These are phyloP conservation scores for Catenaria anguillulae DNA, from an alignment of 371 early-diverging fungal genomes.

Conservation along the genomic window DNA sequence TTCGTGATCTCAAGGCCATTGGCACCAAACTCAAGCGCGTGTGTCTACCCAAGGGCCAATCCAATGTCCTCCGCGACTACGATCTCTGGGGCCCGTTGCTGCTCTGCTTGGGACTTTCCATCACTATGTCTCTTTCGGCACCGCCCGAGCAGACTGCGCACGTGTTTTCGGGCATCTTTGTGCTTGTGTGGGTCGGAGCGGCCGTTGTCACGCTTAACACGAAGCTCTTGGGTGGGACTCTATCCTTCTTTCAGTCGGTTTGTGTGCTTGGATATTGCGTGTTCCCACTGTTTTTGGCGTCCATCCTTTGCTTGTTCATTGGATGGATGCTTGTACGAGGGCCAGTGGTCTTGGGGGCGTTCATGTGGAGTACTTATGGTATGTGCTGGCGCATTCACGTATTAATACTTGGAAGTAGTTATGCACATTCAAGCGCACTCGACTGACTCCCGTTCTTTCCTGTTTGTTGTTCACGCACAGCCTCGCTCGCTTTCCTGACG, in stretches of 20 bases:
- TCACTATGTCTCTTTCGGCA: constrained; percentile 39
- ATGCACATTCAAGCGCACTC: background rate
- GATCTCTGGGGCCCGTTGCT: constrained; percentile 92
- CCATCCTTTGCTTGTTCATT: constrained; percentile 51
- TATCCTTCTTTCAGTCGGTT: constrained; percentile 86
- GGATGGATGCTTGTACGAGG: constrained; percentile 46
- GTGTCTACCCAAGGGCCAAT: constrained; percentile 44
- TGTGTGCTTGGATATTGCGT: constrained; percentile 91
- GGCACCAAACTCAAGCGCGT: constrained; percentile 56
- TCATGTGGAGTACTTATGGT: constrained; percentile 76
- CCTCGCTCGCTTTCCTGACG: constrained; percentile 74
- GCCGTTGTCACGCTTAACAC: constrained; percentile 86
- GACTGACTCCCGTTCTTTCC: too few relatives aligned
- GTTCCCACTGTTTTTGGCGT: constrained; percentile 72
- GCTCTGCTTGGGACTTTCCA: constrained; percentile 68
- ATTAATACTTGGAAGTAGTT: background rate
- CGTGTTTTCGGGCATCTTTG: constrained; percentile 81
- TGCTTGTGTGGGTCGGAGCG: constrained; percentile 80
- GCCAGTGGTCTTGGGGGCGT: constrained; percentile 49
- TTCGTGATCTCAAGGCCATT: constrained; percentile 60
- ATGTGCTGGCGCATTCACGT: constrained; percentile 9
- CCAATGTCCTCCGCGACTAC: constrained; percentile 64
- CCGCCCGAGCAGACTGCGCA: constrained; percentile 49
- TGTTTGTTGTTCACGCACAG: too few relatives aligned
- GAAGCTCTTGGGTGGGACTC: constrained; percentile 73